These are phyloP conservation scores for Xylaria venustula DNA, from an alignment of 495 filamentous ascomycete species.

Conservation along the genomic window DNA sequence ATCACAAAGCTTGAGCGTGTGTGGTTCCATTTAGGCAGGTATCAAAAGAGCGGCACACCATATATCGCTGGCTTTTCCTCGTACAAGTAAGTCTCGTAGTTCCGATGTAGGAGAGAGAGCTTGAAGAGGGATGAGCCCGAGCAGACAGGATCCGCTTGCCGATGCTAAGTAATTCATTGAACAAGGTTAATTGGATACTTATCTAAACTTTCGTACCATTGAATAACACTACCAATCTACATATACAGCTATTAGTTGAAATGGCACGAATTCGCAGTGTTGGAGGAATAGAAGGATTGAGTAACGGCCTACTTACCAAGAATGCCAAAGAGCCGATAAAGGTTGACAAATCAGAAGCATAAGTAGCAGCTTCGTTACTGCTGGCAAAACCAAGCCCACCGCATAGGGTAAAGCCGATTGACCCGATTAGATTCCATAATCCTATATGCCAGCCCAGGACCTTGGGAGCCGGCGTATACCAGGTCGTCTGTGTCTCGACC, in stretches of 20 bases:
- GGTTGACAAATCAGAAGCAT: conserved; percentile 57
- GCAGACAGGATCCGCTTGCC: too few species aligned
- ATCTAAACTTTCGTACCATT: conserved; percentile 64
- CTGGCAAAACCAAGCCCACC: conserved; percentile 58
- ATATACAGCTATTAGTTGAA: not conserved
- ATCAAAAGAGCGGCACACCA: not conserved
- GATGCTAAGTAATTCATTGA: too few species aligned
- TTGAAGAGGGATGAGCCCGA: too few species aligned
- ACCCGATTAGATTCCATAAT: conserved; percentile 47
- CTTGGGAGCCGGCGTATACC: conserved; percentile 59
- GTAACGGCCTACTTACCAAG: conserved; percentile 33
- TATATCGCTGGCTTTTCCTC: not conserved
- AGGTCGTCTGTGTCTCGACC: conserved; percentile 66
- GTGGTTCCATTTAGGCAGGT: not conserved
- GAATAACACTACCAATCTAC: conserved; percentile 57
- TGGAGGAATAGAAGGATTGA: not conserved
- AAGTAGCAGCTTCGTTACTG: conserved; percentile 41
- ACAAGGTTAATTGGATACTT: conserved; percentile 56
- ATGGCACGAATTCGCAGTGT: not conserved
- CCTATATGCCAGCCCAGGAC: conserved; percentile 58
- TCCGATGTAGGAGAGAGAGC: too few species aligned
- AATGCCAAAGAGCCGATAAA: conserved; percentile 73
- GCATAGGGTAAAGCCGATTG: conserved; percentile 67
- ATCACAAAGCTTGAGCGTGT: too few species aligned
- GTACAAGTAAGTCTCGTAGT: not conserved